phyloP scores from a whole-genome alignment of 2,329 filamentous ascomycete species.

The Verticillium alfalfae region DNA sequence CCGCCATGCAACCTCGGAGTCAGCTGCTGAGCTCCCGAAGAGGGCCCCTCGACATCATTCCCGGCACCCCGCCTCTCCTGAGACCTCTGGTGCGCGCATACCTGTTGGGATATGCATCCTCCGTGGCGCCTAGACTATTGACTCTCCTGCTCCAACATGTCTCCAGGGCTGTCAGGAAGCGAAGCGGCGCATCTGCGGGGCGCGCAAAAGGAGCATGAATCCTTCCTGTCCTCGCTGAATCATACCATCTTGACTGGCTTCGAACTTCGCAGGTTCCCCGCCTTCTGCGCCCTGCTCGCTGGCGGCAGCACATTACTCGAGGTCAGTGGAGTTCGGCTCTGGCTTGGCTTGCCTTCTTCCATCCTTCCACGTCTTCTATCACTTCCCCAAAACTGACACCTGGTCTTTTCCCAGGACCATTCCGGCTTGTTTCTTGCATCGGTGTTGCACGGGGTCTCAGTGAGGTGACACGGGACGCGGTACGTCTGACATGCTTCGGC shows the following conservation, averaged over 20 bases:
- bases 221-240: constrained; percentile 23
- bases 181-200: constrained; percentile 2
- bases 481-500: background rate
- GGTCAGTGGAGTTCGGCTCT: constrained; percentile 28
- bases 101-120: constrained; percentile 54
- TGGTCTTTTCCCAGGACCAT: constrained; percentile 7
- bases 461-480: constrained; percentile 14
- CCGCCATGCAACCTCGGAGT: constrained; percentile 37
- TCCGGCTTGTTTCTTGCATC: constrained; percentile 17
- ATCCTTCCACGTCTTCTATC: background rate
- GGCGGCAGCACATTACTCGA: constrained; percentile 58
- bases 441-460: constrained; percentile 16
- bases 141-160: constrained; percentile 47
- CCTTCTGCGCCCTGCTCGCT: constrained; percentile 56
- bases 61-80: constrained; percentile 40
- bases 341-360: background rate
- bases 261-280: constrained; percentile 51
- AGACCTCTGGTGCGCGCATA: constrained; percentile 55
- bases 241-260: constrained; percentile 45
- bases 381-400: background rate
- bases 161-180: constrained; percentile 22
- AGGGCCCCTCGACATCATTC: constrained; percentile 11
- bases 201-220: constrained; percentile 13
- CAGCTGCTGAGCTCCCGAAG: constrained; percentile 9
- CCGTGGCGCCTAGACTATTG: constrained; percentile 50